Percentiles rank a stretch among this genome's conserved stretches.
Conservation (phyloP, 1,139 yeast species). For the Saccharomycopsis hybrid region DNA sequence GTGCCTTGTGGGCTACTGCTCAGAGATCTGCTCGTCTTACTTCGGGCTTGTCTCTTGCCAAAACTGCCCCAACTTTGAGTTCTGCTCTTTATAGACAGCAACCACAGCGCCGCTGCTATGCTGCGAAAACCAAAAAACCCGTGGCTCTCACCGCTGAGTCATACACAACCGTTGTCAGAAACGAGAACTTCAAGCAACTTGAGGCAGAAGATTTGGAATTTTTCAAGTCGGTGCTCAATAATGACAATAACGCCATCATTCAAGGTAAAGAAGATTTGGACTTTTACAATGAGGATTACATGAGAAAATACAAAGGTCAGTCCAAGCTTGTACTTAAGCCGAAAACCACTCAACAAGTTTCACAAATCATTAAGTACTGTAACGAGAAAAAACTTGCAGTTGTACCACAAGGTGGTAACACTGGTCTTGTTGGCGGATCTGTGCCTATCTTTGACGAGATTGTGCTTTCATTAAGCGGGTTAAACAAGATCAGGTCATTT, state of each 20-base stretch:
- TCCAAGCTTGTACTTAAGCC: conserved; percentile 81
- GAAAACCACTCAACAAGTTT: conserved; percentile 71
- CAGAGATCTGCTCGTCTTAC: no score
- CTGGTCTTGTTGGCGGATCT: conserved; percentile 95
- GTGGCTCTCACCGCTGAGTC: conserved; percentile 60
- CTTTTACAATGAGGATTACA: conserved; percentile 87
- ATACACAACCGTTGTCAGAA: conserved; percentile 49
- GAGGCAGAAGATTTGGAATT: conserved; percentile 50
- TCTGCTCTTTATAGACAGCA: background rate
- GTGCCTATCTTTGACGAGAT: conserved; percentile 92
- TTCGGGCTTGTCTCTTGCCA: no score
- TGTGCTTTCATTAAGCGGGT: conserved; percentile 56
- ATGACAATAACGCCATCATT: conserved; percentile 31
- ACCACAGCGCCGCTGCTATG: background rate
- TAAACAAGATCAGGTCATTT: conserved; percentile 78
- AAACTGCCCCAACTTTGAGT: no score
- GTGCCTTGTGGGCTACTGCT: no score
- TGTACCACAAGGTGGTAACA: conserved; percentile 97
- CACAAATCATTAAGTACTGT: conserved; percentile 74
- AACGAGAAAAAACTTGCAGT: conserved; percentile 73
- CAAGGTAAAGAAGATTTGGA: conserved; percentile 42
- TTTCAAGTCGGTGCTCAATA: conserved; percentile 56
- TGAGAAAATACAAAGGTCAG: conserved; percentile 90
- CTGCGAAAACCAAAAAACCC: conserved; percentile 30
- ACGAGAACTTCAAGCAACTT: conserved; percentile 39